Conservation (phyloP, 768 basidiomycete species). For the Fomitopsis pulvina region DNA sequence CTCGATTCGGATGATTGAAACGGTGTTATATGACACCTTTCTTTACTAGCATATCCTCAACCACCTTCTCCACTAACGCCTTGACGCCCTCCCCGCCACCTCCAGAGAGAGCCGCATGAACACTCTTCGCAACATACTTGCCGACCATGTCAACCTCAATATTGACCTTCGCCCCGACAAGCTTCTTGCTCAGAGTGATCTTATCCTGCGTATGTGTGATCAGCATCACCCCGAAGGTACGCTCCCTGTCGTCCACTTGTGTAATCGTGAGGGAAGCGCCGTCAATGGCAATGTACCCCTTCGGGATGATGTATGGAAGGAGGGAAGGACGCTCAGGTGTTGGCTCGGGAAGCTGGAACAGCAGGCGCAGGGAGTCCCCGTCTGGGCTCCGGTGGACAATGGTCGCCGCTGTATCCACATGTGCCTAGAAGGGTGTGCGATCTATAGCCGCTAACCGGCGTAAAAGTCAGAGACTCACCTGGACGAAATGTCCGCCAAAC, state of each 20-base stretch:
- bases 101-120: conserved; percentile 57
- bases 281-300: conserved; percentile 93
- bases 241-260: conserved; percentile 52
- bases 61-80: conserved; percentile 48
- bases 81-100: conserved; percentile 41
- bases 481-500: conserved; percentile 97
- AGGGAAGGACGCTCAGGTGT: conserved; percentile 55
- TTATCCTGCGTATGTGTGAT: conserved; percentile 91
- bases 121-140: conserved; percentile 86
- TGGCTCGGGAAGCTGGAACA: conserved; percentile 66
- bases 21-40: conserved; percentile 29
- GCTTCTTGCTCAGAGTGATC: conserved; percentile 74
- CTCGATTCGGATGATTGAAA: no score
- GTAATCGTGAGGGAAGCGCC: conserved; percentile 93
- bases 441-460: background rate
- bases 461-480: conserved; percentile 42
- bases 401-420: conserved; percentile 86
- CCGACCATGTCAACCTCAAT: conserved; percentile 95
- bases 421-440: conserved; percentile 50
- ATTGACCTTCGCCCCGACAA: conserved; percentile 78
- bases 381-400: conserved; percentile 61
- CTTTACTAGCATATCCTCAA: conserved; percentile 45
- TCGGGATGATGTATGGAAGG: conserved; percentile 80
- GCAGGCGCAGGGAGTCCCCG: conserved; percentile 83
- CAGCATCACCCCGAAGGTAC: conserved; percentile 86